Evolutionary conservation across 345 rosid genomes (phyloP), one percentile per base, ranked within the genome.

Genomic region (Eucalyptus virginea): DNA sequence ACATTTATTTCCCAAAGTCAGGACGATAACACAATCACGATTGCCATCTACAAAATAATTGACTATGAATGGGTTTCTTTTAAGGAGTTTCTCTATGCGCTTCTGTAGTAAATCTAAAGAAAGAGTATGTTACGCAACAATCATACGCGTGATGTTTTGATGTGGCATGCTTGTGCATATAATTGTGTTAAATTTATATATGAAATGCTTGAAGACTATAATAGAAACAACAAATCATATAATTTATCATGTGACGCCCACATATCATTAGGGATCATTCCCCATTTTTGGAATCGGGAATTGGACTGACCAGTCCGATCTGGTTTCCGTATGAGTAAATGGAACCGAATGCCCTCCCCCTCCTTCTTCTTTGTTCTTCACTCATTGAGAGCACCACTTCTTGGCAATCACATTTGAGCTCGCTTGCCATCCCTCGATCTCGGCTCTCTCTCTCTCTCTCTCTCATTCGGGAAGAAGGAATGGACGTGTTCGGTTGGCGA

Each of bases 251-350:
- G 16, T 26, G 67, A 6, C 1, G 3, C 9, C 1, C 54, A 17
- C 8, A 51, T 51, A 17, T 51, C 21, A 51, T 51, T 6, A 51
- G 51, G 54, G 21, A 51, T 4, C 21, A 51, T 51, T 51, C 54
- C 21, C 54, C 17, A 51, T 6, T 51, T 51, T 51, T 51, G 54
- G 8, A 17, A 51, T 51, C 4, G 3, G 8, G 54, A 50, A 50
- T 50, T 0, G 1, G 15, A 26, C 1, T 21, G 2, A 21, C 6
- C 10, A 5, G 3, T 58, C 15, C 3, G 1, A 11, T 5, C 6
- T 28, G 1, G 6, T 11, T 58, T 11, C 8, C 8, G 3, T n/a
- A 13, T 28, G 32, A n/a, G 8, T 13, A 14, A 30, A 30, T 28
- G 5, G 17, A 62, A 28, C 17, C 17, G 9, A 9, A 28, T 30